These are phyloP conservation scores for Cutaneotrichosporon cyanovorans DNA, from an alignment of 1,284 basidiomycete genomes.

Conservation along the genomic window DNA sequence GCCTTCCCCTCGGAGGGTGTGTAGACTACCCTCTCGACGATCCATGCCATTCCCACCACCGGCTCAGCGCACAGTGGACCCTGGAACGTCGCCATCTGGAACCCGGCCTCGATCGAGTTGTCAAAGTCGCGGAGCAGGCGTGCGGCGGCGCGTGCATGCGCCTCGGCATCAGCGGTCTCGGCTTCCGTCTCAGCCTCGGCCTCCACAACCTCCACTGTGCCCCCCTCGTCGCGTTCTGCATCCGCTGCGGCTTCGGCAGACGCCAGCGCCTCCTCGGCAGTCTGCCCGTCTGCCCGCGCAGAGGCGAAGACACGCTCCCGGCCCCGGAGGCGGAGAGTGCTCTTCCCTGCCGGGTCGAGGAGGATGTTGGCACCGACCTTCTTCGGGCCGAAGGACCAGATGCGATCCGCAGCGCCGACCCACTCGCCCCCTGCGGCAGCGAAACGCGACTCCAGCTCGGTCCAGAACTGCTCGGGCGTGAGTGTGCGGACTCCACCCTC, in stretches of 20 bases:
- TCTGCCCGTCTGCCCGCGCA: slow-evolving; percentile 38
- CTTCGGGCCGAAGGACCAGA: slow-evolving; percentile 91
- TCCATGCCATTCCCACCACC: slow-evolving; percentile 85
- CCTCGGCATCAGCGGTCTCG: slow-evolving; percentile 14
- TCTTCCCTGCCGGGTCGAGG: slow-evolving; percentile 54
- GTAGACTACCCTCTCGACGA: slow-evolving; percentile 63
- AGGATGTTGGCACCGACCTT: slow-evolving; percentile 79
- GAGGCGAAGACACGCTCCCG: slow-evolving; percentile 35
- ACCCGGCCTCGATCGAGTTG: slow-evolving; percentile 79
- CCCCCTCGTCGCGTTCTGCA: slow-evolving; percentile 11
- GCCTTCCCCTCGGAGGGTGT: slow-evolving; percentile 46
- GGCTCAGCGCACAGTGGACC: slow-evolving; percentile 95
- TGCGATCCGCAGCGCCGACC: slow-evolving; percentile 60
- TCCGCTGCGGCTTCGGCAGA: slow-evolving; percentile 25
- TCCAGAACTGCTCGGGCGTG: slow-evolving; percentile 74
- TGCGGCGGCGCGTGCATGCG: slow-evolving; percentile 19
- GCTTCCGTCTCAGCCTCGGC: slow-evolving; percentile 15
- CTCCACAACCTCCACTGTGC: slow-evolving; percentile 17
- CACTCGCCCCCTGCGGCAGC: slow-evolving; percentile 71
- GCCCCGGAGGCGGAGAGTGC: slow-evolving; percentile 24
- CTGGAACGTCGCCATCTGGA: slow-evolving; percentile 87
- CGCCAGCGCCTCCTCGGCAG: slow-evolving; percentile 38
- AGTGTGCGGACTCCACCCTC: slow-evolving; percentile 51
- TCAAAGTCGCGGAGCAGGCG: slow-evolving; percentile 59
- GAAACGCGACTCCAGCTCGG: slow-evolving; percentile 59